Evolutionary conservation across 1,284 basidiomycete genomes (phyloP), one percentile per base, ranked within the genome.

Genomic region (Sanguinoderma infundibulare): DNA sequence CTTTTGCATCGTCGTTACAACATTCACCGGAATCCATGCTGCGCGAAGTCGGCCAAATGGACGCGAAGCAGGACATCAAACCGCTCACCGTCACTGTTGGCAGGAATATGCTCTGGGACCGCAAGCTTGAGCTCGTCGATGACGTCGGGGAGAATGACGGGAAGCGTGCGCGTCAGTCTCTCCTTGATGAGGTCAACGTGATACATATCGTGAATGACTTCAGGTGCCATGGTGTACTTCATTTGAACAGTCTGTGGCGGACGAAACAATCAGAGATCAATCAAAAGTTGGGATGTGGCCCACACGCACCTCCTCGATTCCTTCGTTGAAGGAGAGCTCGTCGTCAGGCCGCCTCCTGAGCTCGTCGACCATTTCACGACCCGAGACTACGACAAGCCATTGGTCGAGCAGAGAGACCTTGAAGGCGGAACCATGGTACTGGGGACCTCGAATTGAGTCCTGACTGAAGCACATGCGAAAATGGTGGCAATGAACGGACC

Each of bases 331-430:
- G 2, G 73, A 75, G 1, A 75, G 49, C 9, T 68, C 63, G 14
- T 26, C 42, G 24, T 46, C 42, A 20, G 74, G 68, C 2, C 70
- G 63, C 44, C 69, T 72, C 34, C 64, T 68, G 12, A 75, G 53
- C 28, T 77, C 75, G 17, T 73, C 70, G 1, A 72, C 62, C 56
- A 59, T 55, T 35, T 61, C 53, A 24, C 50, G 61, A 24, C 67
- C 67, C 6, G 46, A 67, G 28, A 69, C 60, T 6, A 74, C 46
- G 26, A 77, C 69, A 3, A 72, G 59, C 73, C 73, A 76, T 34
- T 63, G 59, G 12, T 75, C 73, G 44, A 74, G 64, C 67, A 75
- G 71, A 0, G 81, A 72, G n/a, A 81, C 66, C 67, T 74, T 77
- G 67, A 79, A 67, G 30, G 49, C 35, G 1, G 22, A 15, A 6